phyloP scores from a whole-genome alignment of 2,329 filamentous ascomycete species.

The Beauveria australis region DNA sequence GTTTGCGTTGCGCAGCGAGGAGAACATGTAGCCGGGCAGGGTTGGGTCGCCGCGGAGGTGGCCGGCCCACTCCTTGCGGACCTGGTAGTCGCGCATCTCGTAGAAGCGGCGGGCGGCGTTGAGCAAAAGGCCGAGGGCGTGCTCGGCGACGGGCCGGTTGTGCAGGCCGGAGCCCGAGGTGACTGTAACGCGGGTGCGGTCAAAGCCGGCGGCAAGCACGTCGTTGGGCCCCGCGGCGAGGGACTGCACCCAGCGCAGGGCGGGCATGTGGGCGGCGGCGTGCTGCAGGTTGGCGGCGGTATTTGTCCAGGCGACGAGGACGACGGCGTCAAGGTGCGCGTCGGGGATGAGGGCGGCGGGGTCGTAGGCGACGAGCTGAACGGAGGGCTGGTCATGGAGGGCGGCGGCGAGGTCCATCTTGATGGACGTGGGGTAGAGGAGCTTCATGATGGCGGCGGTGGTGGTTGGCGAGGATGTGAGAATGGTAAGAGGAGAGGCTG shows the following conservation, averaged over 20 bases:
- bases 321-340: constrained; percentile 49
- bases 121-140: constrained; percentile 51
- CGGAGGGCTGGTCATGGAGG: not conserved
- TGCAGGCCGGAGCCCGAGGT: constrained; percentile 57
- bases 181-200: constrained; percentile 38
- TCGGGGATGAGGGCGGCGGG: constrained; percentile 47
- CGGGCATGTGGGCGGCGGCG: constrained; percentile 45
- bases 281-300: constrained; percentile 48
- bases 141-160: constrained; percentile 57
- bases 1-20: constrained; percentile 49
- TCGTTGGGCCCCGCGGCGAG: constrained; percentile 60
- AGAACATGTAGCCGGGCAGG: constrained; percentile 49
- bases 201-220: constrained; percentile 53
- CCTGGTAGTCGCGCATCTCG: constrained; percentile 56
- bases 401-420: constrained; percentile 38
- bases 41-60: constrained; percentile 48
- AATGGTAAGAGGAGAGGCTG: not conserved
- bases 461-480: not conserved
- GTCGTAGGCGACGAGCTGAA: constrained; percentile 36
- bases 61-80: constrained; percentile 47
- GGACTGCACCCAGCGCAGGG: constrained; percentile 57
- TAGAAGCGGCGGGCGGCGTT: constrained; percentile 48
- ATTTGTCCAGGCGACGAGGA: constrained; percentile 57
- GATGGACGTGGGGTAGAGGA: constrained; percentile 58
- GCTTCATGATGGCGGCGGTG: constrained; percentile 42